Percentiles rank a stretch among this genome's conserved stretches.
Evolutionary conservation across 345 rosid genomes (phyloP).

Genomic region (Psidium guajava): DNA sequence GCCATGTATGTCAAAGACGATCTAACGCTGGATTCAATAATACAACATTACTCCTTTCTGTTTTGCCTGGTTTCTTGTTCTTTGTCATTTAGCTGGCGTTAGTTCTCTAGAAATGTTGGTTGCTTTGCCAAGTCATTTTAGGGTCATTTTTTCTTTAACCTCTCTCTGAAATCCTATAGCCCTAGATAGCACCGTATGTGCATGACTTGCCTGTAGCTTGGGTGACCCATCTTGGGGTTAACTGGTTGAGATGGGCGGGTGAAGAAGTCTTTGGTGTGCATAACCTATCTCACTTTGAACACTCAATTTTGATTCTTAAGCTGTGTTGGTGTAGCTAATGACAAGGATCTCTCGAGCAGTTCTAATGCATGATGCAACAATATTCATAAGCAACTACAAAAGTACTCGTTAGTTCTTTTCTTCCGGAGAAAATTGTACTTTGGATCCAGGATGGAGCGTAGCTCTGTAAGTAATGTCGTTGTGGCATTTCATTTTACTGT

Average conservation of each 20-base stretch:
- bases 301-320: not conserved
- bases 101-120: not conserved
- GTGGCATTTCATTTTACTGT: not conserved
- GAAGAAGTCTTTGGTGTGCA: not conserved
- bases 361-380: not conserved
- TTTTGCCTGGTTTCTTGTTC: not conserved
- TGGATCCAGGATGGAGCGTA: not conserved
- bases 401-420: not conserved
- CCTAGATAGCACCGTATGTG: not conserved
- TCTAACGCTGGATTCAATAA: not conserved
- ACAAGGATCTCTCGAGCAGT: not conserved
- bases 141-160: not conserved
- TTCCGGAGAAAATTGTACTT: not conserved
- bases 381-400: not conserved
- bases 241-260: not conserved
- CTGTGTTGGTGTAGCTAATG: not conserved
- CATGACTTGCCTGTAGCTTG: not conserved
- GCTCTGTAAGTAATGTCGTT: not conserved
- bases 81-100: not conserved
- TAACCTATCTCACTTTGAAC: not conserved
- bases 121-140: not conserved
- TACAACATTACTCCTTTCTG: not conserved
- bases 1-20: not conserved
- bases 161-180: not conserved
- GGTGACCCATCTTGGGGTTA: not conserved